Base-by-base conservation (phyloP, 2,329 filamentous ascomycete genomes). In the Cladophialophora immunda region DNA sequence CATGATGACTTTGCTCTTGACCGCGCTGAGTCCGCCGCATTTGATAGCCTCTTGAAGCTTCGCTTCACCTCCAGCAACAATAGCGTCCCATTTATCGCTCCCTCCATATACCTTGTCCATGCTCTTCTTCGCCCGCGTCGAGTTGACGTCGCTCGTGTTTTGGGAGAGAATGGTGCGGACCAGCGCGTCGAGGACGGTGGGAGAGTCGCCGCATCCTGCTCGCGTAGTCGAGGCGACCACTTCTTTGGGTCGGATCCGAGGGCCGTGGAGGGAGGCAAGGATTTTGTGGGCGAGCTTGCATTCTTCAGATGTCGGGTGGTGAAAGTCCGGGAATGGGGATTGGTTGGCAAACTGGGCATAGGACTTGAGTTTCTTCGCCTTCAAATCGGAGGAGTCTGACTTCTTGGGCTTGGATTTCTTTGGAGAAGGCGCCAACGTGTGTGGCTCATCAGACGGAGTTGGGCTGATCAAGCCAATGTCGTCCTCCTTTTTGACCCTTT, bases 91-190 rank as follows among this genome's bases (percentile, higher is more conserved):
- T 0, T 82, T 83, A 22, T 84, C 78, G 22, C 81, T 83, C 11
- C 87, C 84, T n/a, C 80, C 81, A 73, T 90, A 88, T 0, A 93
- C 90, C 77, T 89, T 87, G 59, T 92, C 86, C 8, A 96, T 81
- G 38, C 92, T 92, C 17, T 80, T 78, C 76, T 94, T 93, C 74
- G 96, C 92, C 70, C 89, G 83, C 60, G 85, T 89, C 66, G 87
- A 89, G 52, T 90, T 90, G 17, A 76, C 81, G 56, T 82, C 82
- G 0, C 84, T 85, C 0, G 88, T 90, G 41, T 87, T 86, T 27
- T 87, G 87, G 62, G 85, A 88, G 8, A 90, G 82, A 2, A 87
- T 79, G 0, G 88, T 90, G 7, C 87, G 83, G 64, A 90, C 85
- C 4, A 90, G 78, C 0, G 88, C 87, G 74, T 90, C 88, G 2